A percentile compares a stretch with the other conserved stretches of the same genome.
These are phyloP conservation scores for Kurtzmaniella cleridarum DNA, from an alignment of 805 yeast genomes.

Conservation along the genomic window DNA sequence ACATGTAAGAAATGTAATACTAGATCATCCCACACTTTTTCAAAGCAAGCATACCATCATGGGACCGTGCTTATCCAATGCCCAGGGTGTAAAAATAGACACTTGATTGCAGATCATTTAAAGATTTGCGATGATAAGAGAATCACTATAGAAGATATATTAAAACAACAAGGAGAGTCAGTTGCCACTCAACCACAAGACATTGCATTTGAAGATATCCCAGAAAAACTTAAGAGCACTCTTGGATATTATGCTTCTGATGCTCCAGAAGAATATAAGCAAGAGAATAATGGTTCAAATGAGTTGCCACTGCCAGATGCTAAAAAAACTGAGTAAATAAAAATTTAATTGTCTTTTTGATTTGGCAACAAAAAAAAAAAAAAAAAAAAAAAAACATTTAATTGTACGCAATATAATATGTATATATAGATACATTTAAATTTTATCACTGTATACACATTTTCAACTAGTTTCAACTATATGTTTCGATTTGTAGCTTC, in stretches of 20 bases:
- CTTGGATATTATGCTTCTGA: conserved; percentile 68
- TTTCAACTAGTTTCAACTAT: not conserved
- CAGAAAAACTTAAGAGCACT: conserved; percentile 43
- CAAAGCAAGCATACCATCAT: conserved; percentile 82
- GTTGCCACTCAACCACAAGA: conserved; percentile 63
- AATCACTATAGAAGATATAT: conserved; percentile 74
- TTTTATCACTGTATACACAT: not conserved
- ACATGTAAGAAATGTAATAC: conserved; percentile 85
- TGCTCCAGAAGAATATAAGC: conserved; percentile 44
- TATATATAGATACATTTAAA: too few relatives aligned
- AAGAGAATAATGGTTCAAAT: conserved; percentile 8
- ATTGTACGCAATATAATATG: too few relatives aligned
- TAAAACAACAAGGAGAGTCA: conserved; percentile 70
- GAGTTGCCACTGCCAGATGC: conserved; percentile 3
- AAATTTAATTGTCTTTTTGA: too few relatives aligned
- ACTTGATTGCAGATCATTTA: conserved; percentile 74
- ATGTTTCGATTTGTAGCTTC: not conserved
- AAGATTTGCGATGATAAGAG: conserved; percentile 74
- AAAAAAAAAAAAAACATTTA: too few relatives aligned
- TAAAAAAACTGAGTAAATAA: too few relatives aligned
- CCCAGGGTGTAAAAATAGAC: conserved; percentile 85
- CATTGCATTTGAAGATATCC: conserved; percentile 63
- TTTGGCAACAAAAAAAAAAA: not conserved
- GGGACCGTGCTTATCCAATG: conserved; percentile 90
- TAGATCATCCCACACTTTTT: conserved; percentile 82